Evolutionary conservation across 345 rosid species (phyloP), one percentile per base, ranked within the genome.

Genomic region (Eucalyptus marginata): DNA sequence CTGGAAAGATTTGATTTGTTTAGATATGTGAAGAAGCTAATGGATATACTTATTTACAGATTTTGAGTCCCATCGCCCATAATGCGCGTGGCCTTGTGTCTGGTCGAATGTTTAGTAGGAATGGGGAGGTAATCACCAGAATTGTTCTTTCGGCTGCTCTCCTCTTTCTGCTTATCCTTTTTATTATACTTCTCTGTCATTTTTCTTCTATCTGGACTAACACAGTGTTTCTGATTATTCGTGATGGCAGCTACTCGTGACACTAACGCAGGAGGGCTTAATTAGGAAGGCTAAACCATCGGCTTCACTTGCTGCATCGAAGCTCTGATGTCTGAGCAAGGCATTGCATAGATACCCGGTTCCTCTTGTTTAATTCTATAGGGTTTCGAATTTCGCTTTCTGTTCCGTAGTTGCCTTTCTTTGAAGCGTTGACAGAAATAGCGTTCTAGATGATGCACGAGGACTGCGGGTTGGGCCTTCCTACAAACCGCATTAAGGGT

Each of bases 231-330:
- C 16, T 87, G 22, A 62, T 43, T 27, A 62, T 43, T 66, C 15
- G 1, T 84, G n/a, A 87, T 86, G 86, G 90, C 98, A 98, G 99
- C 96, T 95, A 86, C 91, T 98, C 44, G 96, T 94, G 52, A 92
- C 99, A 2, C 43, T 95, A 87, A 91, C 93, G 59, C 99, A 98
- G 93, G 99, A 98, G 92, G 97, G 96, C n/a, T 93, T 97, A 68
- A 89, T 95, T 83, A 93, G 98, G 92, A 91, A 89, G 89, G 93
- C 91, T 87, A 90, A 89, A 86, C 36, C 89, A 86, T 94, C 92
- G 11, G 90, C 88, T 46, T 92, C 93, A 10, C 58, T 93, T 4
- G 36, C 92, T 49, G 79, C 89, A 44, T 95, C 99, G 15, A 98
- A 95, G 94, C 94, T 98, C 49, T 98, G 94, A 97, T 89, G 83